A percentile compares a stretch with the other conserved stretches of the same genome.
Conservation (phyloP, 371 early-diverging fungal species). For the Lichtheimia corymbifera region DNA sequence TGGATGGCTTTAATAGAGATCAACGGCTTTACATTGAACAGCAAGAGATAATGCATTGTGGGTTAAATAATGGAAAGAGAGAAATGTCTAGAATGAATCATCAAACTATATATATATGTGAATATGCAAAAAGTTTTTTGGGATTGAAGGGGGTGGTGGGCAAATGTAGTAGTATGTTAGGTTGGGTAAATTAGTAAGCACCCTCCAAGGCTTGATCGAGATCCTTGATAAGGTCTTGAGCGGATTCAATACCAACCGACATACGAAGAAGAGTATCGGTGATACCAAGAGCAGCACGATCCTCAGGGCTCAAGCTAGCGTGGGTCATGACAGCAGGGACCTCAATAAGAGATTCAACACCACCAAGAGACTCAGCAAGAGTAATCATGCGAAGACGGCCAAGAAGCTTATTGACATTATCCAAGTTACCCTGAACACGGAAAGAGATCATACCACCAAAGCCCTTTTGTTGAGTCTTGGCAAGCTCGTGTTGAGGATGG, state of each 20-base stretch:
- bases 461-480: conserved; percentile 75
- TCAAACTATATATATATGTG: neutral
- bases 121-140: neutral
- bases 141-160: neutral
- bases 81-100: neutral
- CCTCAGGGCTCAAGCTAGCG: conserved; percentile 77
- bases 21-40: neutral
- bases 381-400: conserved; percentile 70
- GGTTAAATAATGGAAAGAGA: neutral
- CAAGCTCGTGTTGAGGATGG: conserved; percentile 84
- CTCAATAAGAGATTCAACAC: conserved; percentile 84
- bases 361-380: conserved; percentile 85
- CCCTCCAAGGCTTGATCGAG: conserved; percentile 58
- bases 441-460: conserved; percentile 91
- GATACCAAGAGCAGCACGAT: conserved; percentile 74
- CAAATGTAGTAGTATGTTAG: too few relatives aligned
- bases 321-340: conserved; percentile 90
- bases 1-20: too few relatives aligned
- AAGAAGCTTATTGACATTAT: conserved; percentile 73
- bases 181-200: conserved; percentile 28
- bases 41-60: neutral
- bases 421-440: conserved; percentile 74
- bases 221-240: conserved; percentile 76
- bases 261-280: conserved; percentile 83
- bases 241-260: conserved; percentile 84